Evolutionary conservation across 2,329 filamentous ascomycete genomes (phyloP), one percentile per base, ranked within the genome.

Genomic region (Venturia effusa): DNA sequence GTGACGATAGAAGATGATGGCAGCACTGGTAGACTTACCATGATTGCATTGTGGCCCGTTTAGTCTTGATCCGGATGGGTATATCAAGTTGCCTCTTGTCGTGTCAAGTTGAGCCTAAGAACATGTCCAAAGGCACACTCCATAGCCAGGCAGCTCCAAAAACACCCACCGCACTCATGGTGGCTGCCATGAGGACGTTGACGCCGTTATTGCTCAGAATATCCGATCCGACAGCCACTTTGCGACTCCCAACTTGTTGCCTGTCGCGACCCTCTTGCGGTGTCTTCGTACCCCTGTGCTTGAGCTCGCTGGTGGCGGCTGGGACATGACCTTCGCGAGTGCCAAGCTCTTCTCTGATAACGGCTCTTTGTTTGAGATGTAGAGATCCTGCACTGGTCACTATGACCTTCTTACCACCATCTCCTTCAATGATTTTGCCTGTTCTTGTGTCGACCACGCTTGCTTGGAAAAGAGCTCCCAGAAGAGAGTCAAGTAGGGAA

Each of bases 121-220:
- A 40, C 59, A 40, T 60, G 15, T 43, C 32, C 39, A 62, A 37
- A 55, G 61, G 45, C 4, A 63, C 45, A n/a, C 51, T 27, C 61
- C 61, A 63, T 11, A 57, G 3, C 82, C 81, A 85, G 55, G 80
- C 66, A 62, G 83, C 85, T 40, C 84, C 75, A 0, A 77, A 79
- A 84, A 97, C 95, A 4, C 87, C 89, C 4, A 87, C 84, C 22
- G 92, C 68, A 72, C 90, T 96, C 84, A 96, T 92, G 4, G 81
- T 80, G 17, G 84, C 81, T 0, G 93, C 92, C 93, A 97, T 97
- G 64, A 93, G 74, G 65, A 97, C 84, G 74, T 99, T 99, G 69
- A 99, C 92, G 63, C 90, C 89, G 74, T 99, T 99, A 75, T 99
- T 99, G 75, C 96, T 92, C 64, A 99, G 79, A 66, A 95, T 74